phyloP scores from a whole-genome alignment of 768 basidiomycete species.

The Ramaria rubella region DNA sequence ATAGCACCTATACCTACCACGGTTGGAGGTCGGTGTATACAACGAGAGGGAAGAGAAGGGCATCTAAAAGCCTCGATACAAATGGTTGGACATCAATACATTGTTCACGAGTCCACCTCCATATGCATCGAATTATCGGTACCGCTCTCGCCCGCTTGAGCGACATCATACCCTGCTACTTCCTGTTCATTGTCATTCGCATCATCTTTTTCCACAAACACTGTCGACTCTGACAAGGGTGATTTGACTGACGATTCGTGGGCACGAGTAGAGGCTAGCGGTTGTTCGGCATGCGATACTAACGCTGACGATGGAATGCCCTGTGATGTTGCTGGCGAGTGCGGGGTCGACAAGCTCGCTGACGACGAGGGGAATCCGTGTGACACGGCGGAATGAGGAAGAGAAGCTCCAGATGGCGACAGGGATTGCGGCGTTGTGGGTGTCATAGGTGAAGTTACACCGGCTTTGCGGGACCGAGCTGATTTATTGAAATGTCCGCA shows the following conservation, averaged over 20 bases:
- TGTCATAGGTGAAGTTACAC: too few relatives aligned
- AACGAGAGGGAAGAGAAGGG: background rate
- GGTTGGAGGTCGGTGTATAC: too few relatives aligned
- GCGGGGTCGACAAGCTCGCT: background rate
- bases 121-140: background rate
- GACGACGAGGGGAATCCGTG: background rate
- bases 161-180: background rate
- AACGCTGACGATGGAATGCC: background rate
- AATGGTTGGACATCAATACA: background rate
- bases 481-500: constrained; percentile 71
- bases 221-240: constrained; percentile 7
- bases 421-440: background rate
- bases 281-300: background rate
- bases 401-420: background rate
- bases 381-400: background rate
- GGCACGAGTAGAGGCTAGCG: background rate
- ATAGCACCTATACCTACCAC: too few relatives aligned
- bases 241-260: background rate
- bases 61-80: background rate
- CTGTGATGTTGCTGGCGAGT: background rate
- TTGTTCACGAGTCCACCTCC: background rate
- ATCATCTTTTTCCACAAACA: constrained; percentile 7
- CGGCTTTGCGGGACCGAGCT: constrained; percentile 1
- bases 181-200: background rate
- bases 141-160: background rate